Evolutionary conservation across 306 rosid species (phyloP).

Genomic region (Crotalaria pallida): DNA sequence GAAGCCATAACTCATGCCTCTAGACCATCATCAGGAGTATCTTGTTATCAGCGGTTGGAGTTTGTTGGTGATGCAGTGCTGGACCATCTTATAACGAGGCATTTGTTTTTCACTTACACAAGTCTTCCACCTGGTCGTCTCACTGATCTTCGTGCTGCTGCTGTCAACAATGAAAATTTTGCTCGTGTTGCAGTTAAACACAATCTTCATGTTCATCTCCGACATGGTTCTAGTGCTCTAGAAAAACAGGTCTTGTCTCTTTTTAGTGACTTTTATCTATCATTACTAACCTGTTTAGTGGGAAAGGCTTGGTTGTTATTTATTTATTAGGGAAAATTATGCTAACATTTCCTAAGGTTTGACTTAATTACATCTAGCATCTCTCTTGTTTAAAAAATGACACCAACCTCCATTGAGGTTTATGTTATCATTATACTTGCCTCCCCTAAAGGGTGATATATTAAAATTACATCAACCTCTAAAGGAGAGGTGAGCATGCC

Average conservation of each 20-base stretch:
- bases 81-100: conserved; percentile 93
- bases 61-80: conserved; percentile 98
- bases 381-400: no score
- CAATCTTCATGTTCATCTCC: conserved; percentile 79
- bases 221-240: conserved; percentile 94
- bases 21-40: conserved; percentile 92
- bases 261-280: not conserved
- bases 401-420: no score
- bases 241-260: conserved; percentile 72
- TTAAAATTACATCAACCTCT: no score
- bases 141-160: conserved; percentile 98
- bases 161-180: conserved; percentile 97
- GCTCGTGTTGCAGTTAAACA: conserved; percentile 97
- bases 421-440: no score
- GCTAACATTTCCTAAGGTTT: no score
- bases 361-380: no score
- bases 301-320: no score
- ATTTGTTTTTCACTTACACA: conserved; percentile 90
- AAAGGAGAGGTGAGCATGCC: no score
- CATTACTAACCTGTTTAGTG: no score
- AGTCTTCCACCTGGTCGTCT: conserved; percentile 93
- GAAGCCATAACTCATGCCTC: conserved; percentile 99
- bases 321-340: no score
- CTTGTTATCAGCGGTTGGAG: conserved; percentile 97
- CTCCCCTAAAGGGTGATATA: no score